These are phyloP conservation scores for Fusarium sp. DNA, from an alignment of 2,329 filamentous ascomycete genomes.

Conservation along the genomic window DNA sequence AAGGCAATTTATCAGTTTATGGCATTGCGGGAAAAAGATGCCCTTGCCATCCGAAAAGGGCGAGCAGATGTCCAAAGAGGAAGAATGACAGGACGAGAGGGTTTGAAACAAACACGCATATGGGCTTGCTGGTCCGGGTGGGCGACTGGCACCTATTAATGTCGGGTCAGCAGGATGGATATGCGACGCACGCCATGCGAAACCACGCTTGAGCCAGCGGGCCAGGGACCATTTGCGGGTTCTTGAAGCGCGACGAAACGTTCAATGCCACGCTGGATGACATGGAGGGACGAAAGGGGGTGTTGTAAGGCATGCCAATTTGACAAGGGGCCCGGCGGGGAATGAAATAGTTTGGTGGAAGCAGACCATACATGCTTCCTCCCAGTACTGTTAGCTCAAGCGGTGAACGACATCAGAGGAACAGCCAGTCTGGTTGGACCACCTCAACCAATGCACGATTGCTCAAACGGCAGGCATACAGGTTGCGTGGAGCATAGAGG, in stretches of 20 bases:
- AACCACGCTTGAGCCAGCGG: constrained; percentile 41
- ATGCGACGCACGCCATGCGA: constrained; percentile 41
- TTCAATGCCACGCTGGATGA: constrained; percentile 46
- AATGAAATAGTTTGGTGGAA: constrained; percentile 28
- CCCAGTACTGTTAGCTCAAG: constrained; percentile 34
- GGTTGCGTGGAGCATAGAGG: constrained; percentile 21
- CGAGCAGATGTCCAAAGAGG: constrained; percentile 32
- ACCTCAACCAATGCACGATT: not conserved
- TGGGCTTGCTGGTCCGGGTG: constrained; percentile 36
- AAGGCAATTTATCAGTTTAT: constrained; percentile 35
- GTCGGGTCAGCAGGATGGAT: constrained; percentile 42
- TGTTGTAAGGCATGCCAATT: constrained; percentile 33
- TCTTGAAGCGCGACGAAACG: constrained; percentile 40
- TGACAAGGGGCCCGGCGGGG: constrained; percentile 38
- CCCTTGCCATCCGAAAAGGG: constrained; percentile 42
- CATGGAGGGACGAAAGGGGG: constrained; percentile 42
- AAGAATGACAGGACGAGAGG: constrained; percentile 34
- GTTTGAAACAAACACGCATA: constrained; percentile 44
- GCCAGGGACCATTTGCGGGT: constrained; percentile 36
- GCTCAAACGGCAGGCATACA: not conserved
- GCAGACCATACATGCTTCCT: constrained; percentile 33
- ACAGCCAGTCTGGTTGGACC: constrained; percentile 9
- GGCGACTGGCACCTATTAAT: constrained; percentile 47
- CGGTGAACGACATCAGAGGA: constrained; percentile 32
- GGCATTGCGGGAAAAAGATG: constrained; percentile 41